Evolutionary conservation across 495 filamentous ascomycete genomes (phyloP), one percentile per base, ranked within the genome.

Genomic region (Emericellopsis terricola): DNA sequence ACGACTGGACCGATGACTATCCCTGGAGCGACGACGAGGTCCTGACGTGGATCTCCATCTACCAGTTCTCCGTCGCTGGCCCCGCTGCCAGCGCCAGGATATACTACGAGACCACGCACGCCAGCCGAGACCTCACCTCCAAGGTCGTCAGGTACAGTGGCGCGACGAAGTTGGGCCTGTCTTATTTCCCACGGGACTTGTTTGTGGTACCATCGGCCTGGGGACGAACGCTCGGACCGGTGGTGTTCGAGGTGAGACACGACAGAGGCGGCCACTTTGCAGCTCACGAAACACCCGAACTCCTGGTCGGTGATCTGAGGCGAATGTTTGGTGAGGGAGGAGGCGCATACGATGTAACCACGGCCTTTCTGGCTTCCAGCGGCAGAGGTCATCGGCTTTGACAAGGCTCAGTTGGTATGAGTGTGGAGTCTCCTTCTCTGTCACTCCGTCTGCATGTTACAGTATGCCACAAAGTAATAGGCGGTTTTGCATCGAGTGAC

Each of bases 21-120:
- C 60, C 66, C 6, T 80, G 76, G 76, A 73, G 62, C 1, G 69
- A 77, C 26, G 73, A 79, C 28, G 68, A 80, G 46, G 56, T 77
- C 16, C 52, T 77, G 18, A 77, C 72, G 0, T 78, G 76, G 73
- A 54, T 73, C 0, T 66, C 56, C 15, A 68, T 79, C 33, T 77
- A 78, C 45, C 60, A 52, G 52, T 77, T 78, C 40, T 62, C 58
- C 9, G 55, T 46, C 7, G 65, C 69, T 1, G 71, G 68, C 0
- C 70, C 68, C 0, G 66, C 64, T 3, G 69, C 69, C 2, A 68
- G 56, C 38, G 47, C 59, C 5, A 47, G 64, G 8, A 71, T 76
- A 19, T 80, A 78, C 49, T 78, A 78, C 41, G 72, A 77, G 44
- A 46, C 47, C 2, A 33, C 36, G 8, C 37, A 33, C n/a, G 18